These are phyloP conservation scores for Pelagomonas calceolata DNA, from an alignment of 108 stramenopile species.

Conservation along the genomic window DNA sequence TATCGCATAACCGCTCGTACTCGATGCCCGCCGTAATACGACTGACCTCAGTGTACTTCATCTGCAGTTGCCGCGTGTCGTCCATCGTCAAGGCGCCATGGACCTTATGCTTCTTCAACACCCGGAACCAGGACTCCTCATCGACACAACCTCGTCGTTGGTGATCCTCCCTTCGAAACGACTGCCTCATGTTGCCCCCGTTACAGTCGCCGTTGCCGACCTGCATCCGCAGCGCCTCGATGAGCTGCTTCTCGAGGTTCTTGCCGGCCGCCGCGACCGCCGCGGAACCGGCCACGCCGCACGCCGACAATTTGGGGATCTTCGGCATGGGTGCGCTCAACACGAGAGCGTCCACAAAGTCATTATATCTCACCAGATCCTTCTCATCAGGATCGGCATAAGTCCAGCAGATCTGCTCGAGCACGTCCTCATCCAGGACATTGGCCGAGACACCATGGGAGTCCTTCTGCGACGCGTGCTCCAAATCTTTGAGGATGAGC, in stretches of 20 bases:
- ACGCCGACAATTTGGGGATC: neutral
- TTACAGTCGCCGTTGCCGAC: conserved; percentile 15
- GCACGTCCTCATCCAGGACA: conserved; percentile 4
- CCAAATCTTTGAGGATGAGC: neutral
- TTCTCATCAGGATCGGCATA: neutral
- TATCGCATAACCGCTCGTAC: conserved; percentile 28
- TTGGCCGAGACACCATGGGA: neutral
- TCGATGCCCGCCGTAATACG: conserved; percentile 23
- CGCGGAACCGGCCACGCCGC: no score
- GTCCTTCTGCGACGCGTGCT: neutral
- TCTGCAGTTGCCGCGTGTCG: conserved; percentile 23
- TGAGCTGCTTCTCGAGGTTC: conserved; percentile 23
- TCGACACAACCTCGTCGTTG: conserved; percentile 14
- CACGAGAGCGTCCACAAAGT: conserved; percentile 33
- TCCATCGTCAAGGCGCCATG: conserved; percentile 23
- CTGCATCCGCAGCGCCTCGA: conserved; percentile 24
- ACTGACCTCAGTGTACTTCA: conserved; percentile 18
- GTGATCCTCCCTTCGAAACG: conserved; percentile 20
- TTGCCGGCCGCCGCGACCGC: neutral
- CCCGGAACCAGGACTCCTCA: conserved; percentile 16
- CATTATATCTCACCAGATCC: conserved; percentile 18
- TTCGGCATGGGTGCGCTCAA: conserved; percentile 24
- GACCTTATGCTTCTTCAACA: conserved; percentile 27
- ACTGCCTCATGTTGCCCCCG: conserved; percentile 15
- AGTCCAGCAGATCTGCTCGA: neutral